These are phyloP conservation scores for Apiospora rasikravindrae DNA, from an alignment of 2,329 filamentous ascomycete species.

Conservation along the genomic window DNA sequence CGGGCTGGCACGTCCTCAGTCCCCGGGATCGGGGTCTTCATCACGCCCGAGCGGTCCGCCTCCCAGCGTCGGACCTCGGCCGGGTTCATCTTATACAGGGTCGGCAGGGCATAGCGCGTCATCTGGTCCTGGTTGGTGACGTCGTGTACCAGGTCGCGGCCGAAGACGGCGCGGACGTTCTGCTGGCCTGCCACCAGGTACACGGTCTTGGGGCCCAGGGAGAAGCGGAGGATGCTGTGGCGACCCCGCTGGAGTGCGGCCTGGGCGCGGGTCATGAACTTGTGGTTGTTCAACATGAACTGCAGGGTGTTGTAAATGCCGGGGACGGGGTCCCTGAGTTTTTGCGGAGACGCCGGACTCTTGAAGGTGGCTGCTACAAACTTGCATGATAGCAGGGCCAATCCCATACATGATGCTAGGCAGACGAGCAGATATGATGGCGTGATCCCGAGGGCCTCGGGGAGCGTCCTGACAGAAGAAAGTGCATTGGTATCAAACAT, in stretches of 20 bases:
- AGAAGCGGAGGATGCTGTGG: conserved; percentile 13
- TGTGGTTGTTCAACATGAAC: not conserved
- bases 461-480: no score
- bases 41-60: not conserved
- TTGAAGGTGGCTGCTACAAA: not conserved
- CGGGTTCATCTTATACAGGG: conserved; percentile 21
- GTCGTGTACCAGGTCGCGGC: not conserved
- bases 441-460: not conserved
- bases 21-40: conserved; percentile 25
- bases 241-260: not conserved
- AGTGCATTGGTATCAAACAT: not conserved
- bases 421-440: not conserved
- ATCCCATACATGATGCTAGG: not conserved
- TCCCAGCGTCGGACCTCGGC: conserved; percentile 18
- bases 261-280: not conserved
- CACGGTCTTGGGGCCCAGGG: not conserved
- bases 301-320: not conserved
- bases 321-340: not conserved
- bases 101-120: conserved; percentile 22
- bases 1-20: conserved; percentile 25
- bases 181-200: conserved; percentile 25
- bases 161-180: conserved; percentile 27
- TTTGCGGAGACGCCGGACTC: not conserved
- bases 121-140: conserved; percentile 22
- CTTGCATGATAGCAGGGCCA: not conserved